Percentiles rank a stretch among this genome's conserved stretches.
These are phyloP conservation scores for Polysphondylium violaceum DNA, from an alignment of 78 protist species.

Conservation along the genomic window DNA sequence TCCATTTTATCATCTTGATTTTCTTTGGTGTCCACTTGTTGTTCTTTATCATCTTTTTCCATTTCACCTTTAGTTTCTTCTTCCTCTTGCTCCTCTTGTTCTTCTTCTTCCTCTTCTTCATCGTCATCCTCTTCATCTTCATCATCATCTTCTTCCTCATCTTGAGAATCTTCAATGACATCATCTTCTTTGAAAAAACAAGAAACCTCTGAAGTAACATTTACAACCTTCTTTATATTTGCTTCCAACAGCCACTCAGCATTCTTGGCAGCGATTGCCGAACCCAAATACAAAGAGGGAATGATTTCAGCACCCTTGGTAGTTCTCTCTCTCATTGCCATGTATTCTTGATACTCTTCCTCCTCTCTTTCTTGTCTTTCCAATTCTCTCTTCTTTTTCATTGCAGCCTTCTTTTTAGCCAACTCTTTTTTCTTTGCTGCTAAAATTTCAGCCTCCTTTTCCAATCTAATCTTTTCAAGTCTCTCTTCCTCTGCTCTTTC, in stretches of 20 bases:
- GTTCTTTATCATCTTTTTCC: not conserved
- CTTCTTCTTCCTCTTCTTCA: not conserved
- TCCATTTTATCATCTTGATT: not conserved
- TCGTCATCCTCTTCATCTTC: constrained; percentile 29
- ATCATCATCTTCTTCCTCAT: constrained; percentile 20
- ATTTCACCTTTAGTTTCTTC: not conserved
- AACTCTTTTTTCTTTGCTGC: constrained; percentile 14
- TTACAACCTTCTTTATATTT: constrained; percentile 23
- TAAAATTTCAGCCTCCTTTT: not conserved
- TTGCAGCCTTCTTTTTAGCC: not conserved
- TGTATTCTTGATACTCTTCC: constrained; percentile 5
- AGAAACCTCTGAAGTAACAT: constrained; percentile 72
- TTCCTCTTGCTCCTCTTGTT: not conserved
- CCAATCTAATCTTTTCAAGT: not conserved
- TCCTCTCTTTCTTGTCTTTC: constrained; percentile 21
- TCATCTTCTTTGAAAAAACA: constrained; percentile 29
- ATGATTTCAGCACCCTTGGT: constrained; percentile 59
- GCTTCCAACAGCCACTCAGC: constrained; percentile 56
- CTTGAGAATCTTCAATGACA: not conserved
- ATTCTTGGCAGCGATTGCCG: constrained; percentile 61
- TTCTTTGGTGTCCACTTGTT: not conserved
- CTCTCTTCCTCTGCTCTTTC: constrained; percentile 56
- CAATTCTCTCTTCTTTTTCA: constrained; percentile 27
- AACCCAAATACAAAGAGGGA: constrained; percentile 64
- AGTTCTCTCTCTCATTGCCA: constrained; percentile 19